A percentile compares a stretch with the other conserved stretches of the same genome.
Conservation (phyloP, 768 basidiomycete genomes). For the Tricholoma terreum region DNA sequence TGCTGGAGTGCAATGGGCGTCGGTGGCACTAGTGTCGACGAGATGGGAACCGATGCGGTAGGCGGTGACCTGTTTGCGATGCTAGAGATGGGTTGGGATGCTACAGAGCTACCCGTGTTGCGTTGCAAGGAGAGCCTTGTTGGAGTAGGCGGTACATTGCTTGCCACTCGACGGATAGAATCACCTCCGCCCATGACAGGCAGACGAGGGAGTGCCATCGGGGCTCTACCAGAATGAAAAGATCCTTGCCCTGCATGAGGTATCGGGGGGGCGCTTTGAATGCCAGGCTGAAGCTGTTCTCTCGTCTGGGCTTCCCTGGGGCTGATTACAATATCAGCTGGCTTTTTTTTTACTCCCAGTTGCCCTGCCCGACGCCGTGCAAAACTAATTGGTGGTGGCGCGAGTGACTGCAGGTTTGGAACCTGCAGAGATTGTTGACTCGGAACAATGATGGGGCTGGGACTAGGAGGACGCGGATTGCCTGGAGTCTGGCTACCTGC, state of each 20-base stretch:
- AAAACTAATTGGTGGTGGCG: slow-evolving; percentile 75
- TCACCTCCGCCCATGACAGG: slow-evolving; percentile 47
- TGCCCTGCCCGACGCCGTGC: slow-evolving; percentile 70
- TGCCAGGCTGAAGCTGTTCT: slow-evolving; percentile 60
- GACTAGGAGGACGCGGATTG: slow-evolving; percentile 32
- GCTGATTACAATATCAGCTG: slow-evolving; percentile 76
- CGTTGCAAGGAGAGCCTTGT: slow-evolving; percentile 56
- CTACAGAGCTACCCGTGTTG: slow-evolving; percentile 15
- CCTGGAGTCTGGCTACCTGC: slow-evolving; percentile 14
- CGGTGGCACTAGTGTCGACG: slow-evolving; percentile 60
- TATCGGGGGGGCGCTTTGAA: slow-evolving; percentile 76
- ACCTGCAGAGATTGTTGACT: slow-evolving; percentile 25
- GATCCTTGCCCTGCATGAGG: slow-evolving; percentile 46
- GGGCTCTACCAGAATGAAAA: slow-evolving; percentile 43
- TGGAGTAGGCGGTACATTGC: slow-evolving; percentile 70
- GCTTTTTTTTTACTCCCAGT: slow-evolving; percentile 63
- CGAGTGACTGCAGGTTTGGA: slow-evolving; percentile 42
- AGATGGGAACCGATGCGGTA: slow-evolving; percentile 64
- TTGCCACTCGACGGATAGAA: slow-evolving; percentile 45
- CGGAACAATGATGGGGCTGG: slow-evolving; percentile 26
- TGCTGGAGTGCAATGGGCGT: slow-evolving; percentile 67
- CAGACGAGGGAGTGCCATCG: slow-evolving; percentile 67
- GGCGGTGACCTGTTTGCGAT: slow-evolving; percentile 48
- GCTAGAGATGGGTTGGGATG: slow-evolving; percentile 25
- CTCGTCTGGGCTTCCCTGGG: slow-evolving; percentile 54